These are phyloP conservation scores for Lactifluus echinatus DNA, from an alignment of 768 basidiomycete genomes.

Conservation along the genomic window DNA sequence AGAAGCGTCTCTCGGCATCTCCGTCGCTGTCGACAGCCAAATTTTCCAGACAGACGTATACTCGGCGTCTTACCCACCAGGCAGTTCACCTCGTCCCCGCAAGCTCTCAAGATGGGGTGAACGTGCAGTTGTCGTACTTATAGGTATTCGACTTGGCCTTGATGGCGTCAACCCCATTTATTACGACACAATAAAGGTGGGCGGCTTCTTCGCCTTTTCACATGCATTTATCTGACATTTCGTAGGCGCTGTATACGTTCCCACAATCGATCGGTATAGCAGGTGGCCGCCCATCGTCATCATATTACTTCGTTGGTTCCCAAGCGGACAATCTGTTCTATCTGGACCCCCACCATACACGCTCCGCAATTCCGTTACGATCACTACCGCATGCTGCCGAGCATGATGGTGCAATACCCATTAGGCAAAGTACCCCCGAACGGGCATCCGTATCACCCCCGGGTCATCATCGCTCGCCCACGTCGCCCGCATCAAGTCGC, in stretches of 20 bases:
- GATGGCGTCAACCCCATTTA: constrained; percentile 95
- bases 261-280: constrained; percentile 96
- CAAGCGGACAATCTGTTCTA: constrained; percentile 86
- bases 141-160: constrained; percentile 81
- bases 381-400: constrained; percentile 32
- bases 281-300: constrained; percentile 92
- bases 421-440: constrained; percentile 16
- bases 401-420: constrained; percentile 2
- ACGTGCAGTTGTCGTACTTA: constrained; percentile 74
- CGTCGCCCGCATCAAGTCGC: constrained; percentile 22
- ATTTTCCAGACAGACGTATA: constrained; percentile 84
- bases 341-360: constrained; percentile 71
- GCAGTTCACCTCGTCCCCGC: constrained; percentile 26
- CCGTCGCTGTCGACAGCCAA: constrained; percentile 73
- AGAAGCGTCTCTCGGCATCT: constrained; percentile 70
- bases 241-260: constrained; percentile 80
- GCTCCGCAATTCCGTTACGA: constrained; percentile 66
- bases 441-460: constrained; percentile 10
- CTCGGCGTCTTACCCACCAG: constrained; percentile 47
- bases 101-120: constrained; percentile 54
- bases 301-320: constrained; percentile 94
- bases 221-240: neutral
- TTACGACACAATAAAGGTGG: constrained; percentile 73
- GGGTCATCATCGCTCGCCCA: constrained; percentile 21
- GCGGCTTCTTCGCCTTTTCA: constrained; percentile 11